These are phyloP conservation scores for Xerocomellus intermedius DNA, from an alignment of 768 basidiomycete genomes.

Conservation along the genomic window DNA sequence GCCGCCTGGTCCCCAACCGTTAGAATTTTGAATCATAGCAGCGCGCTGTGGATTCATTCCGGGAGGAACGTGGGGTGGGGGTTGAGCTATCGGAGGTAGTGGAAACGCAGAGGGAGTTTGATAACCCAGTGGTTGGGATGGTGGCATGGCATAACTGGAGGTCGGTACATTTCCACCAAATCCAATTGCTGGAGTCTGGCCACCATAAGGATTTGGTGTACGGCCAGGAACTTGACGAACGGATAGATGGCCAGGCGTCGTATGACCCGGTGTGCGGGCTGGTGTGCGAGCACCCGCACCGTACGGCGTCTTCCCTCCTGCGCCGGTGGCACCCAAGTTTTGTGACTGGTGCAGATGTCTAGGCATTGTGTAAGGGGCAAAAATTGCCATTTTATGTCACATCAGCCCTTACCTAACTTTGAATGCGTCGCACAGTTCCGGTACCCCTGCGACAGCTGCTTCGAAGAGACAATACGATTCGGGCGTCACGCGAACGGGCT, in stretches of 20 bases:
- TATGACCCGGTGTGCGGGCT: constrained; percentile 66
- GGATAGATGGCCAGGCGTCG: constrained; percentile 81
- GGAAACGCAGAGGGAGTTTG: constrained; percentile 37
- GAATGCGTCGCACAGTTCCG: constrained; percentile 95
- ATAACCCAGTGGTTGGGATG: constrained; percentile 41
- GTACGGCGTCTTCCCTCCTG: constrained; percentile 79
- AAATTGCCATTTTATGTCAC: not conserved
- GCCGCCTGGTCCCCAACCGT: constrained; percentile 36
- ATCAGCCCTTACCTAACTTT: constrained; percentile 67
- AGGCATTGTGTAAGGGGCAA: constrained; percentile 9
- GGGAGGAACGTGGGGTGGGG: constrained; percentile 46
- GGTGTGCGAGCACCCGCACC: constrained; percentile 74
- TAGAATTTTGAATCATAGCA: constrained; percentile 56
- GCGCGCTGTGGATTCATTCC: constrained; percentile 69
- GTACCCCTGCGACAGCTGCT: constrained; percentile 85
- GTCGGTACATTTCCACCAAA: constrained; percentile 28
- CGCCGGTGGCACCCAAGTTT: constrained; percentile 50
- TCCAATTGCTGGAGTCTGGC: constrained; percentile 35
- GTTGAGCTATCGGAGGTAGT: constrained; percentile 43
- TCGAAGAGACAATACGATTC: constrained; percentile 90
- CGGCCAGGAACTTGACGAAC: constrained; percentile 63
- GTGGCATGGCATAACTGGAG: constrained; percentile 29
- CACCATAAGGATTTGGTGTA: constrained; percentile 79
- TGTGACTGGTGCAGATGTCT: constrained; percentile 80
- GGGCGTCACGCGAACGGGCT: constrained; percentile 86